Conservation (phyloP, 495 filamentous ascomycete species). For the Aspergillus nidulans region DNA sequence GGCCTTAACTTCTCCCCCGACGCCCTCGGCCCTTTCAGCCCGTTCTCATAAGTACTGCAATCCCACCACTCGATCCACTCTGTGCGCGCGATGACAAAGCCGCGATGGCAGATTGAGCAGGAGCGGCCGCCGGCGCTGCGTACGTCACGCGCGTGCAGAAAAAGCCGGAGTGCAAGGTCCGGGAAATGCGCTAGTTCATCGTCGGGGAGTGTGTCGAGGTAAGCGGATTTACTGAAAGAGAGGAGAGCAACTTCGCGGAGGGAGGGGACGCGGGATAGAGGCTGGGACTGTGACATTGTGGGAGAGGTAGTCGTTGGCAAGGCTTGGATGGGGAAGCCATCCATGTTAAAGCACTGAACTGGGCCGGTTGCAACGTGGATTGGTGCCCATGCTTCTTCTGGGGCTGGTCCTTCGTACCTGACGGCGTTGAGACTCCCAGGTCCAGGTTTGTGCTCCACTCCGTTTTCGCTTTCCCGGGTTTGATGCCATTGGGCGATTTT, state of each 20-base stretch:
- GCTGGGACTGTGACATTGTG: background rate
- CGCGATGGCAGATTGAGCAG: constrained; percentile 57
- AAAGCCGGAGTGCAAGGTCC: constrained; percentile 31
- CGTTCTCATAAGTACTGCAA: constrained; percentile 41
- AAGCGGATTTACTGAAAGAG: constrained; percentile 36
- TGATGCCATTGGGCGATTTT: constrained; percentile 35
- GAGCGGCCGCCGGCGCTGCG: constrained; percentile 46
- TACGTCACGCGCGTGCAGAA: constrained; percentile 39
- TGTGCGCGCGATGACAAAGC: constrained; percentile 55
- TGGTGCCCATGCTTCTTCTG: constrained; percentile 35
- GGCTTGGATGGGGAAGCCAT: constrained; percentile 30
- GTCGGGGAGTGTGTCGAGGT: constrained; percentile 42
- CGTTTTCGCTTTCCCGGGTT: background rate
- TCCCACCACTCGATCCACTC: constrained; percentile 78
- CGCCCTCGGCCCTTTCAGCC: constrained; percentile 34
- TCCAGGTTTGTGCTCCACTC: background rate
- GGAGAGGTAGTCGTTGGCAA: background rate
- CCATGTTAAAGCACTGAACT: constrained; percentile 39
- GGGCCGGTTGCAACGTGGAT: constrained; percentile 45
- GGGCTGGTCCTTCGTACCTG: constrained; percentile 28
- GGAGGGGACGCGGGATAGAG: constrained; percentile 39
- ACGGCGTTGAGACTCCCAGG: constrained; percentile 10
- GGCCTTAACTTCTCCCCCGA: constrained; percentile 36
- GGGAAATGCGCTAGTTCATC: constrained; percentile 39
- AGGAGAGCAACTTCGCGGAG: constrained; percentile 57